A percentile compares a stretch with the other conserved stretches of the same genome.
phyloP scores from a whole-genome alignment of 371 early-diverging fungal genomes.

The Dinochytrium kinnereticum region DNA sequence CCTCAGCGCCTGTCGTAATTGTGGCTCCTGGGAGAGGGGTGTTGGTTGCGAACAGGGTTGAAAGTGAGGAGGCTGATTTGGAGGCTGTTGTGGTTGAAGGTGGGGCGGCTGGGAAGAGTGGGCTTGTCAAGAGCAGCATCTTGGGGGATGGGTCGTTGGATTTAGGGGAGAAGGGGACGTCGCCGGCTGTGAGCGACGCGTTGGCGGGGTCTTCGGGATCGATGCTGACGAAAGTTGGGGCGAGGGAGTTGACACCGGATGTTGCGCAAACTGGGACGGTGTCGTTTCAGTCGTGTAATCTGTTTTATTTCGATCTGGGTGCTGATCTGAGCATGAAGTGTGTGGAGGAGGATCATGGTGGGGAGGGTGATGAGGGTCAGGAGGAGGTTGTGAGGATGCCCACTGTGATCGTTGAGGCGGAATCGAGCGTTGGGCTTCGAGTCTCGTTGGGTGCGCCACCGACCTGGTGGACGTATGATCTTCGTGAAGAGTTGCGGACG shows the following conservation, averaged over 20 bases:
- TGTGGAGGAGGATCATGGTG: neutral
- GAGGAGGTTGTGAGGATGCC: neutral
- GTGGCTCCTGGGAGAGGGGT: neutral
- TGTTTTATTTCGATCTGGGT: conserved; percentile 13
- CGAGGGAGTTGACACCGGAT: neutral
- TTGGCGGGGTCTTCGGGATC: neutral
- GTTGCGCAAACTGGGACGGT: conserved; percentile 3
- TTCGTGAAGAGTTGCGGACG: conserved; percentile 20
- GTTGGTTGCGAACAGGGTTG: neutral
- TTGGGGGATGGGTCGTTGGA: neutral
- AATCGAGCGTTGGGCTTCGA: conserved; percentile 17
- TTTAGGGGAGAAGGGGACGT: neutral
- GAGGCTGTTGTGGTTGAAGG: neutral
- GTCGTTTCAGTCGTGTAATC: conserved; percentile 9
- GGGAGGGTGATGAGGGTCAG: neutral
- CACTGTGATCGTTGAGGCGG: conserved; percentile 22
- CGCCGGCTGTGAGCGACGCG: neutral
- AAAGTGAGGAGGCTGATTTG: conserved; percentile 16
- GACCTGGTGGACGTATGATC: conserved; percentile 22
- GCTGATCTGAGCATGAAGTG: conserved; percentile 3
- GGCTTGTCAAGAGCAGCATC: neutral
- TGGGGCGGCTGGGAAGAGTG: too few relatives aligned
- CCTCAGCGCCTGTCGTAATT: conserved; percentile 16
- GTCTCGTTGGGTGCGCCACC: conserved; percentile 23
- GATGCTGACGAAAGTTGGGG: neutral